phyloP scores from a whole-genome alignment of 139 green algal species.

The Haematococcus lacustris region DNA sequence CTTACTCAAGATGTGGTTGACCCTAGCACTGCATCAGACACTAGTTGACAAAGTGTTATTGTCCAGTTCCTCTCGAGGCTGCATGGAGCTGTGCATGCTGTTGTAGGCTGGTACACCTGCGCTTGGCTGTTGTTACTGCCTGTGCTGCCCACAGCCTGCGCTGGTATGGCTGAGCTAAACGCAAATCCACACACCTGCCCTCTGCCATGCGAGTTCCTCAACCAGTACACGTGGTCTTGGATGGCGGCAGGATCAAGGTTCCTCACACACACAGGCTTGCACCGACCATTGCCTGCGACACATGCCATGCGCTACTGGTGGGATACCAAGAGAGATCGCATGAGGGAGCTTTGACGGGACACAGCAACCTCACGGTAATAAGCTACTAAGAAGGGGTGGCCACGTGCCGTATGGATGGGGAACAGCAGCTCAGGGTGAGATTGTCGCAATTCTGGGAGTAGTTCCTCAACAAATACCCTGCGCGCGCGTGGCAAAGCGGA shows the following conservation, averaged over 20 bases:
- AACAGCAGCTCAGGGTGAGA: neutral
- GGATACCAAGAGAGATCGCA: neutral
- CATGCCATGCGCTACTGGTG: too few species aligned
- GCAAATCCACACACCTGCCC: neutral
- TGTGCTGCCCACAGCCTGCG: too few species aligned
- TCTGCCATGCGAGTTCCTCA: neutral
- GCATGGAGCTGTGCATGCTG: neutral
- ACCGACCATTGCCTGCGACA: neutral
- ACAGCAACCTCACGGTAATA: neutral
- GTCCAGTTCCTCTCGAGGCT: neutral
- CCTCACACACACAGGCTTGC: neutral
- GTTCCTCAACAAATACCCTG: neutral
- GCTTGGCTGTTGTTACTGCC: too few species aligned
- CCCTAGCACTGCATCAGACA: neutral
- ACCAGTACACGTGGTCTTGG: neutral
- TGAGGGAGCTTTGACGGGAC: neutral
- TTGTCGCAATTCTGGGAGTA: neutral
- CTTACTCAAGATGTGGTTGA: too few species aligned
- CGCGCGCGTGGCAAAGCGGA: neutral
- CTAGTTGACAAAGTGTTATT: neutral
- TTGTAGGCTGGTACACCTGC: neutral
- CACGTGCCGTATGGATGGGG: neutral
- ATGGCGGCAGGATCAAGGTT: neutral
- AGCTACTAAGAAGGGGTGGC: neutral
- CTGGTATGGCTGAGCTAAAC: too few species aligned